These are phyloP conservation scores for Eucommia ulmoides DNA, from an alignment of 257 asterid genomes.

Conservation along the genomic window DNA sequence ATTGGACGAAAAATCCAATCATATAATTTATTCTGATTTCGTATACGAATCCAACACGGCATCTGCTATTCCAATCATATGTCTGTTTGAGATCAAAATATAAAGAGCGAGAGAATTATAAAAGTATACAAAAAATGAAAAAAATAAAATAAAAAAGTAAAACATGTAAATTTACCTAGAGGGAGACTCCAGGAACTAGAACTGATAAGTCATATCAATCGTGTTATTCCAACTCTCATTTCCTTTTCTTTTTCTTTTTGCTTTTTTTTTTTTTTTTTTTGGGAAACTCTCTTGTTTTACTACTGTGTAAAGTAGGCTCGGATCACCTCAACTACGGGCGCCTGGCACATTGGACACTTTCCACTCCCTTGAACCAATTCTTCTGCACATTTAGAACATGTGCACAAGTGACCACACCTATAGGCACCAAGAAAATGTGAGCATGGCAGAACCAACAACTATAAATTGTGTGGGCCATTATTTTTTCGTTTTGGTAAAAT, in stretches of 20 bases:
- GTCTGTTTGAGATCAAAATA: too few relatives aligned
- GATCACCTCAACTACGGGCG: conserved; percentile 70
- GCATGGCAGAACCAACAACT: too few relatives aligned
- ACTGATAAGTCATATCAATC: too few relatives aligned
- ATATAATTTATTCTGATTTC: conserved; percentile 5
- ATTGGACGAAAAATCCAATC: background rate
- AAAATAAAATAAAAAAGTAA: background rate
- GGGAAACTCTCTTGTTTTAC: conserved; percentile 3
- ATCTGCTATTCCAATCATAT: conserved; percentile 10
- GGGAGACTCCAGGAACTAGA: conserved; percentile 1
- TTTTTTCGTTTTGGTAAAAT: too few relatives aligned
- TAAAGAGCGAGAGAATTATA: background rate
- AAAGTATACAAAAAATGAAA: background rate
- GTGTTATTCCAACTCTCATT: conserved; percentile 9
- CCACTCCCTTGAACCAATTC: conserved; percentile 33
- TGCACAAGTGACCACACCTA: conserved; percentile 98
- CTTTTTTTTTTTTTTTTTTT: conserved; percentile 3
- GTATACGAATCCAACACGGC: conserved; percentile 6
- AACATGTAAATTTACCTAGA: conserved; percentile 10
- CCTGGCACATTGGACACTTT: conserved; percentile 82
- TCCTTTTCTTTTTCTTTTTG: conserved; percentile 1
- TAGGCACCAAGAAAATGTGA: too few relatives aligned
- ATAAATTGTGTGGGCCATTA: too few relatives aligned
- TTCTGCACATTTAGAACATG: conserved; percentile 75
- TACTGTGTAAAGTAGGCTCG: conserved; percentile 57